Evolutionary conservation across 495 filamentous ascomycete genomes (phyloP).

Genomic region (Penicillium silybi): DNA sequence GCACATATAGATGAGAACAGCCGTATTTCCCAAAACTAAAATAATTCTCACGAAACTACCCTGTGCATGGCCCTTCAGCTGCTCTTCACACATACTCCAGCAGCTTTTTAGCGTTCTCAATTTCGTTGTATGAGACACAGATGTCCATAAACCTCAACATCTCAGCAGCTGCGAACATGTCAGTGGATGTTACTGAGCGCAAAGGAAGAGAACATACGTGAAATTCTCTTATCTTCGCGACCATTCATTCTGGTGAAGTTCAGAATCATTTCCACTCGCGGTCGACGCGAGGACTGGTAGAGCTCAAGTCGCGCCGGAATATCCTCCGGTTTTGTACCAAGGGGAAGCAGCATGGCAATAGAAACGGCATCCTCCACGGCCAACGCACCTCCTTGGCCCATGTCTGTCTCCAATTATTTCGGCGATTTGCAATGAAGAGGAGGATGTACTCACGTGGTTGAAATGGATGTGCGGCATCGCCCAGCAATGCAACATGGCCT

Average conservation of each 20-base stretch:
- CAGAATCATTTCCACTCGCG: slow-evolving; percentile 19
- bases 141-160: slow-evolving; percentile 16
- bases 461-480: slow-evolving; percentile 62
- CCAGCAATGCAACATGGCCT: slow-evolving; percentile 46
- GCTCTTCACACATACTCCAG: background rate
- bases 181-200: background rate
- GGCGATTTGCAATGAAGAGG: too few relatives aligned
- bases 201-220: slow-evolving; percentile 2
- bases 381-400: slow-evolving; percentile 53
- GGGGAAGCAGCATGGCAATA: slow-evolving; percentile 48
- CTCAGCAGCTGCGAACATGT: slow-evolving; percentile 5
- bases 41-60: too few relatives aligned
- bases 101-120: slow-evolving; percentile 4
- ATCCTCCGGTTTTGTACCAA: slow-evolving; percentile 33
- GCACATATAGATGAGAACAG: too few relatives aligned
- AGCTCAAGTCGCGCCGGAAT: slow-evolving; percentile 46
- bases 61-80: too few relatives aligned
- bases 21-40: too few relatives aligned
- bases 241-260: slow-evolving; percentile 12
- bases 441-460: slow-evolving; percentile 33
- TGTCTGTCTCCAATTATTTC: slow-evolving; percentile 21
- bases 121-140: slow-evolving; percentile 14
- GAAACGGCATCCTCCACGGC: slow-evolving; percentile 60
- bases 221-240: slow-evolving; percentile 7
- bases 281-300: slow-evolving; percentile 47